Base-by-base conservation (phyloP, 441 rosid species). In the Euphorbia celastroides region DNA sequence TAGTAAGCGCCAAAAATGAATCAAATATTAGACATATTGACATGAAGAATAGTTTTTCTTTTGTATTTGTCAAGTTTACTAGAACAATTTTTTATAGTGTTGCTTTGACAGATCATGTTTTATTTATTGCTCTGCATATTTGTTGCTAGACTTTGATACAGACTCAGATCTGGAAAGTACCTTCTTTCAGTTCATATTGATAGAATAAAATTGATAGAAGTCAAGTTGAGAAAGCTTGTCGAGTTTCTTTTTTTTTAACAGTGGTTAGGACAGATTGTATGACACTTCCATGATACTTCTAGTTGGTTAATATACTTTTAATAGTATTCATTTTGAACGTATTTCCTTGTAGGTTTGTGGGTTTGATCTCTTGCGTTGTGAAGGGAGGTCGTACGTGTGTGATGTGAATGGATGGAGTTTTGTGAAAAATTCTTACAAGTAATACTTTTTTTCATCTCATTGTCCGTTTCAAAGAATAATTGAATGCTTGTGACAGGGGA, bases 371-470 rank as follows among this genome's bases (percentile, higher is more conserved):
- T 78, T 96, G 79, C 87, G 99, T 60, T 88, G 95, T 54, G 97
- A 93, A 74, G 99, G 98, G 22, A 86, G 97, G 32, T 96, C 99
- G 31, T 96, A 90, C 78, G 98, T 96, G 63, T 96, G 98, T 74
- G 99, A 96, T 84, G 99, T 96, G 66, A 96, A 96, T 82, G 99
- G 99, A 54, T 96, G 99, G 99, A 93, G 99, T 84, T 96, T 93
- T 82, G 99, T 96, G 82, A 93, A 96, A 85, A 96, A 96, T 79
- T 96, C 99, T 48, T 82, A 93, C 85, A 96, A 96, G 99, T 95
- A 87, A 83, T 65, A 74, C 73, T 65, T 31, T 27, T 25, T 62
- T 31, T 11, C 38, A 30, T 55, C n/a, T 60, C 44, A 67, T 58
- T 67, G 23, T 46, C 36, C 25, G 32, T 46, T 67, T 42, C 62